Conservation (phyloP, 371 early-diverging fungal genomes). For the Circinella umbellata region DNA sequence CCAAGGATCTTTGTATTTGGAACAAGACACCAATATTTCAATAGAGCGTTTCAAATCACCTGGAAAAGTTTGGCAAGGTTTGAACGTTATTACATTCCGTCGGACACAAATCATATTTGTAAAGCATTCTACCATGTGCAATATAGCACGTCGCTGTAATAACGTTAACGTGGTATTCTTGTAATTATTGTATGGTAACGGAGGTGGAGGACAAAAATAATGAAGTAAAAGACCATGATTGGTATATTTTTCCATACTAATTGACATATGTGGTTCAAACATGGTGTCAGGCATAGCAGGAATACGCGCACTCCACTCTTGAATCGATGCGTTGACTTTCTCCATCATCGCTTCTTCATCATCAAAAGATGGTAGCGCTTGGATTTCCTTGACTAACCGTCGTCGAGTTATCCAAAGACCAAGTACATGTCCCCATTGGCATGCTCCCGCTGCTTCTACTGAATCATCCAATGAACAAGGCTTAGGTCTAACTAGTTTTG, state of each 20-base stretch:
- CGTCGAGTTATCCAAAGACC: slow-evolving; percentile 35
- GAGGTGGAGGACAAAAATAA: slow-evolving; percentile 17
- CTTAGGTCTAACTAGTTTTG: slow-evolving; percentile 20
- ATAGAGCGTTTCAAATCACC: slow-evolving; percentile 31
- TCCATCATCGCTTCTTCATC: slow-evolving; percentile 16
- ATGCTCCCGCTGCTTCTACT: slow-evolving; percentile 27
- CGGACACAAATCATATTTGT: slow-evolving; percentile 30
- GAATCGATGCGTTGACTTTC: slow-evolving; percentile 13
- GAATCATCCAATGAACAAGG: slow-evolving; percentile 36
- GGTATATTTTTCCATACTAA: slow-evolving; percentile 35
- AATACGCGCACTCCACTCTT: slow-evolving; percentile 17
- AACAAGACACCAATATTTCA: slow-evolving; percentile 22
- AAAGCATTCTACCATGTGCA: slow-evolving; percentile 27
- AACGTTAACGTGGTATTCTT: slow-evolving; percentile 4
- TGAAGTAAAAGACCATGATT: slow-evolving; percentile 27
- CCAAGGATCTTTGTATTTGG: slow-evolving; percentile 24
- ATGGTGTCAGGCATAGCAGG: slow-evolving; percentile 10
- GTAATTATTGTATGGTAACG: not conserved
- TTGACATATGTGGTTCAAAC: slow-evolving; percentile 23
- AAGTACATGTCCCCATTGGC: slow-evolving; percentile 31
- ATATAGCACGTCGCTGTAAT: slow-evolving; percentile 23
- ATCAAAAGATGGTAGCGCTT: slow-evolving; percentile 10
- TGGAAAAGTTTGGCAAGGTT: slow-evolving; percentile 34
- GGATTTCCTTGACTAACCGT: slow-evolving; percentile 25
- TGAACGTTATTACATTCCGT: slow-evolving; percentile 21